Evolutionary conservation across 2,329 filamentous ascomycete genomes (phyloP).

Genomic region (Cryphonectria japonica): DNA sequence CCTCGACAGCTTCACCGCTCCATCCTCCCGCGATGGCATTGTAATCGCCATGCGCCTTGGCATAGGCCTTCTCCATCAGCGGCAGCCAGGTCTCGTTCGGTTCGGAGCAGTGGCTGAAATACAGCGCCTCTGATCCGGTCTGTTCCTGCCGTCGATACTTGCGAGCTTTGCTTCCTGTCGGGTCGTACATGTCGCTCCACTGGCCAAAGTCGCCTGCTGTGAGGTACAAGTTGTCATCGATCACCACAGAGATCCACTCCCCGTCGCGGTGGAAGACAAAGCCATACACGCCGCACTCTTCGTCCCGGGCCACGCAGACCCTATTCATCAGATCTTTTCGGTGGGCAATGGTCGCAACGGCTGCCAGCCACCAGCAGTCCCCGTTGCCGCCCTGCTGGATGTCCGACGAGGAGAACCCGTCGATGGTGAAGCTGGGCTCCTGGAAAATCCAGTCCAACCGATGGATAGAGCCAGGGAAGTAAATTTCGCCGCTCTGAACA

Average conservation of each 20-base stretch:
- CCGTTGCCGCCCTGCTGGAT: constrained; percentile 52
- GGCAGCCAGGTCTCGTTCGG: constrained; percentile 76
- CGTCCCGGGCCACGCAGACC: constrained; percentile 69
- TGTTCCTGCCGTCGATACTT: constrained; percentile 66
- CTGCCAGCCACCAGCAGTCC: constrained; percentile 76
- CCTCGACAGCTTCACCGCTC: constrained; percentile 55
- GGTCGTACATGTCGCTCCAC: constrained; percentile 36
- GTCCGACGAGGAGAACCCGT: constrained; percentile 46
- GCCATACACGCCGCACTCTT: constrained; percentile 71
- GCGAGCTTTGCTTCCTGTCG: constrained; percentile 56
- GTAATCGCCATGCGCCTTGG: constrained; percentile 77
- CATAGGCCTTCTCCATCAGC: constrained; percentile 40
- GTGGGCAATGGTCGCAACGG: constrained; percentile 69
- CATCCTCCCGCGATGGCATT: constrained; percentile 69
- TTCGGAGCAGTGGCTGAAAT: constrained; percentile 71
- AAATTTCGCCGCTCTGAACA: constrained; percentile 30
- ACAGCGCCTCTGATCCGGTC: constrained; percentile 69
- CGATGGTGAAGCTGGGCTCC: constrained; percentile 45
- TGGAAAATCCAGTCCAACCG: constrained; percentile 50
- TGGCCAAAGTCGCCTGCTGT: constrained; percentile 56
- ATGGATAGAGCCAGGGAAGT: constrained; percentile 45
- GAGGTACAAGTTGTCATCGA: constrained; percentile 73
- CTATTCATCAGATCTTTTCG: constrained; percentile 66
- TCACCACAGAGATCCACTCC: constrained; percentile 72
- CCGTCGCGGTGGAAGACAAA: constrained; percentile 74